Evolutionary conservation across 257 asterid species (phyloP).

Genomic region (Fraxinus anomala): DNA sequence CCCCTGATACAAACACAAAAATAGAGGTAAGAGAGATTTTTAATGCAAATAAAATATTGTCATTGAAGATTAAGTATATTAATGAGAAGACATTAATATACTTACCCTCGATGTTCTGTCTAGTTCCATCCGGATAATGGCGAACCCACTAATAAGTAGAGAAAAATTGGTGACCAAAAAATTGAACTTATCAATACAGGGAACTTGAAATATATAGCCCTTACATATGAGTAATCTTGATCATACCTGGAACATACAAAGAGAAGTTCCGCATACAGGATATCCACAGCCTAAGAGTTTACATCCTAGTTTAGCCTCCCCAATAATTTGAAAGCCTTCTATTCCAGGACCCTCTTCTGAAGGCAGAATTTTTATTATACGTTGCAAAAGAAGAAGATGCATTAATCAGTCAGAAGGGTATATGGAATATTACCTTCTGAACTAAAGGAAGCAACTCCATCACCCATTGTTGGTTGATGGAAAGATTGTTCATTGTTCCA

Average conservation of each 20-base stretch:
- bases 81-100: constrained; percentile 14
- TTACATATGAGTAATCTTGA: neutral
- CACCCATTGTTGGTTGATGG: constrained; percentile 45
- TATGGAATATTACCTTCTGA: constrained; percentile 33
- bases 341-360: constrained; percentile 89
- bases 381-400: constrained; percentile 16
- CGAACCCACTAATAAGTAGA: constrained; percentile 85
- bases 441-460: constrained; percentile 57
- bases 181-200: constrained; percentile 19
- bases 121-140: constrained; percentile 95
- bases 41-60: neutral
- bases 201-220: constrained; percentile 5
- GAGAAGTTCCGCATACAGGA: constrained; percentile 93
- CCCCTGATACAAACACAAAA: constrained; percentile 51
- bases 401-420: constrained; percentile 17
- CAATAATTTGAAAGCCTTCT: constrained; percentile 84
- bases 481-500: constrained; percentile 44
- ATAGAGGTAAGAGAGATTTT: neutral
- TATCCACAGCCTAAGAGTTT: constrained; percentile 85
- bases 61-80: neutral
- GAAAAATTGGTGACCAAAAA: constrained; percentile 25
- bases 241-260: constrained; percentile 97
- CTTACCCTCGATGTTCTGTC: constrained; percentile 91
- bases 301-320: constrained; percentile 92
- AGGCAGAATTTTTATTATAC: constrained; percentile 27